These are phyloP conservation scores for Shiraia sp. DNA, from an alignment of 2,329 filamentous ascomycete genomes.

Conservation along the genomic window DNA sequence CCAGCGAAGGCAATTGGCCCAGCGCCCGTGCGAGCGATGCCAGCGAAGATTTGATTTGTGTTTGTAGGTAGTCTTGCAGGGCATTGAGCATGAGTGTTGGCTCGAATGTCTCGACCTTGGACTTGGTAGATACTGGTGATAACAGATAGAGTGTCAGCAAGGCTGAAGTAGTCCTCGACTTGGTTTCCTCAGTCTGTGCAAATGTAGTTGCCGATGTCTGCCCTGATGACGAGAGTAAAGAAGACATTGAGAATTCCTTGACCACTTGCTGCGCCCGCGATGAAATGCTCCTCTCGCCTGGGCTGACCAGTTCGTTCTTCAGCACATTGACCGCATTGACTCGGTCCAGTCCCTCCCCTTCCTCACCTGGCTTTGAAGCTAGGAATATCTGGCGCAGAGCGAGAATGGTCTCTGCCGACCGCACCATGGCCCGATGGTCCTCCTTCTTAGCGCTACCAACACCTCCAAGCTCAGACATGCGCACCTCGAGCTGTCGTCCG, in stretches of 20 bases:
- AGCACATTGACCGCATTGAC: constrained; percentile 74
- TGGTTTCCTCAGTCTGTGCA: constrained; percentile 72
- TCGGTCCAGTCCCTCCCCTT: constrained; percentile 74
- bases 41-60: constrained; percentile 76
- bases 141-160: constrained; percentile 78
- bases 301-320: constrained; percentile 68
- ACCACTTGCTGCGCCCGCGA: constrained; percentile 77
- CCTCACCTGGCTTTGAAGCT: constrained; percentile 68
- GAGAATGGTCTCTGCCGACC: constrained; percentile 78
- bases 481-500: constrained; percentile 83
- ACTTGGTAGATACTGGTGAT: constrained; percentile 64
- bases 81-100: constrained; percentile 75
- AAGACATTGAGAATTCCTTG: constrained; percentile 79
- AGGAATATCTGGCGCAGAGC: constrained; percentile 74
- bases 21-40: constrained; percentile 75
- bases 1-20: constrained; percentile 77
- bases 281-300: constrained; percentile 74
- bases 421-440: constrained; percentile 78
- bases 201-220: constrained; percentile 52
- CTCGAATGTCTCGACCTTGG: constrained; percentile 55
- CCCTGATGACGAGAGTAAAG: constrained; percentile 47
- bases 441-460: constrained; percentile 59
- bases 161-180: constrained; percentile 72
- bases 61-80: constrained; percentile 80
- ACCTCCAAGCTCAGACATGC: constrained; percentile 70